A percentile compares a stretch with the other conserved stretches of the same genome.
phyloP scores from a whole-genome alignment of 345 rosid genomes.

The Carallia brachiata region DNA sequence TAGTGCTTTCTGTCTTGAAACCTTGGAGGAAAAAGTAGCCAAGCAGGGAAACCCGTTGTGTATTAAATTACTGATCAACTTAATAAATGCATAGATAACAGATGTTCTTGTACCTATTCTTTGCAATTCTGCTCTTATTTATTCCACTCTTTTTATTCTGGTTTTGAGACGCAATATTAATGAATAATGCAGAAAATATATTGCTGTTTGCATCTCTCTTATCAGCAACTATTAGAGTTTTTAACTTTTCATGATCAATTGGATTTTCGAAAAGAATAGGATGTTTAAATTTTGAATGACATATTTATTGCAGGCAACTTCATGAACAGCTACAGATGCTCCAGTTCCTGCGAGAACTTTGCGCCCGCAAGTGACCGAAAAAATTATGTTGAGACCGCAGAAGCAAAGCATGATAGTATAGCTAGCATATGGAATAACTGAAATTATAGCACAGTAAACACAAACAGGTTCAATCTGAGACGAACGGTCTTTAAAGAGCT shows the following conservation, averaged over 20 bases:
- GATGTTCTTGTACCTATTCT: too few species aligned
- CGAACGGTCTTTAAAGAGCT: background rate
- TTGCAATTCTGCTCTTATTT: background rate
- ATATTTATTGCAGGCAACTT: background rate
- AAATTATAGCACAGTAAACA: constrained; percentile 1
- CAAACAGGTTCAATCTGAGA: background rate
- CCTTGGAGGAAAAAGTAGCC: constrained; percentile 54
- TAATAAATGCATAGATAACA: too few species aligned
- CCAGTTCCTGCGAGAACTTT: background rate
- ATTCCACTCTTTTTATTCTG: too few species aligned
- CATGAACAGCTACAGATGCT: background rate
- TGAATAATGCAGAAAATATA: background rate
- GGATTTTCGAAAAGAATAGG: too few species aligned
- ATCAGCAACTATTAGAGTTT: too few species aligned
- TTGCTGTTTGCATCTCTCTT: background rate
- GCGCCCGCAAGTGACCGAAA: too few species aligned
- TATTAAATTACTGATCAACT: too few species aligned
- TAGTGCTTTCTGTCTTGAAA: constrained; percentile 48
- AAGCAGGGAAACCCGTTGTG: background rate
- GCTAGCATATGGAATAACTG: background rate
- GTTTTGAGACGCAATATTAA: background rate
- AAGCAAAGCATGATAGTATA: background rate
- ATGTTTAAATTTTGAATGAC: background rate
- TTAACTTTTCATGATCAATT: too few species aligned
- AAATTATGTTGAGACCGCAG: too few species aligned